Percentiles rank a stretch among this genome's conserved stretches.
Conservation (phyloP, 768 basidiomycete genomes). For the Tulasnella calospora region DNA sequence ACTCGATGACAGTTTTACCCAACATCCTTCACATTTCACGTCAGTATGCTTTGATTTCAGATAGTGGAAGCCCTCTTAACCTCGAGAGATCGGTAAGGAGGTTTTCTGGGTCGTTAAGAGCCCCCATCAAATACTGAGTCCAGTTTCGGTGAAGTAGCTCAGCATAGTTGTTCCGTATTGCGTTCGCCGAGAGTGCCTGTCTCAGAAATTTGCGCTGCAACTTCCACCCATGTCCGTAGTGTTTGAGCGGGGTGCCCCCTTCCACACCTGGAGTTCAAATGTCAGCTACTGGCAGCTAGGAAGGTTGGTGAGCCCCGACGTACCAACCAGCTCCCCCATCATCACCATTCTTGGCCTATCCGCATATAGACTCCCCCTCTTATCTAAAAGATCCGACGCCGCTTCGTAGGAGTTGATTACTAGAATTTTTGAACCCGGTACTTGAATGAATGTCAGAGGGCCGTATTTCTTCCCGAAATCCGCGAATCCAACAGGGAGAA, state of each 20-base stretch:
- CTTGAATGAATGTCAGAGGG: constrained; percentile 11
- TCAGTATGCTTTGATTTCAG: not conserved
- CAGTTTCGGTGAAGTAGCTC: not conserved
- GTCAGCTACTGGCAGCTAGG: not conserved
- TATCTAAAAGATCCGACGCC: constrained; percentile 28
- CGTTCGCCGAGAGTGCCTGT: not conserved
- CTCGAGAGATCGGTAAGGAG: not conserved
- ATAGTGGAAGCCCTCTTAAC: not conserved
- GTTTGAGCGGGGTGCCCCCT: not conserved
- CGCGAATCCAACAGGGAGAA: not conserved
- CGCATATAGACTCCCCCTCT: constrained; percentile 26
- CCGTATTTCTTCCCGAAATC: constrained; percentile 22
- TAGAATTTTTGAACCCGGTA: constrained; percentile 18
- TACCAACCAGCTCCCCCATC: not conserved
- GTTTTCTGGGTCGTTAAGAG: not conserved
- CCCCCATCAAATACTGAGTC: not conserved
- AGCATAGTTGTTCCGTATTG: not conserved
- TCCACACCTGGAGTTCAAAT: not conserved
- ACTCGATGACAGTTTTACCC: not conserved
- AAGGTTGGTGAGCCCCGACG: not conserved
- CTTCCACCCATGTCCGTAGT: not conserved
- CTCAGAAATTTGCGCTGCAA: not conserved
- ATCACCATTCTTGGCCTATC: constrained; percentile 25
- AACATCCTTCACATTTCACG: not conserved
- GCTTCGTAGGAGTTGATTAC: constrained; percentile 23